Evolutionary conservation across 768 basidiomycete genomes (phyloP).

Genomic region (Termitomyces sp.): DNA sequence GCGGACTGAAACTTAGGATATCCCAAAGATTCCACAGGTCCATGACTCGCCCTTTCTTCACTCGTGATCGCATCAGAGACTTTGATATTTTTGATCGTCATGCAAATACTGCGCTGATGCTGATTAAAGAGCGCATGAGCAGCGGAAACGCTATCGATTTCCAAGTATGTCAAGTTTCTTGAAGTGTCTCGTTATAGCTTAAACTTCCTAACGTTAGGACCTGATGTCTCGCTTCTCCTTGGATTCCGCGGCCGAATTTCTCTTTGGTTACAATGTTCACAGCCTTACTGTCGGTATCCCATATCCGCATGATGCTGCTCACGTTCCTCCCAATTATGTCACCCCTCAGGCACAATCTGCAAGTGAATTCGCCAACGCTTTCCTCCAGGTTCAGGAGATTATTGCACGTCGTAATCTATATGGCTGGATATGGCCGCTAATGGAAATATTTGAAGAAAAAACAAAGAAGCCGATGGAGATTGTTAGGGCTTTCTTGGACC

Average conservation of each 20-base stretch:
- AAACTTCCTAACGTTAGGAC: conserved; percentile 30
- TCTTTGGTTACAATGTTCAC: conserved; percentile 55
- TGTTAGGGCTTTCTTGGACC: conserved; percentile 47
- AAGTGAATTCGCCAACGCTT: conserved; percentile 42
- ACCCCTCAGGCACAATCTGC: conserved; percentile 24
- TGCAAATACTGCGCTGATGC: conserved; percentile 34
- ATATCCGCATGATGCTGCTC: conserved; percentile 38
- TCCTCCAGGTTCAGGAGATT: conserved; percentile 39
- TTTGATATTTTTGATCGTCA: conserved; percentile 58
- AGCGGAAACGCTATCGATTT: conserved; percentile 53
- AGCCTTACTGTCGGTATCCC: conserved; percentile 45
- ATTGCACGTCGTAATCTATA: conserved; percentile 36
- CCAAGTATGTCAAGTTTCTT: conserved; percentile 31
- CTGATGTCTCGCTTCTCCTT: conserved; percentile 58
- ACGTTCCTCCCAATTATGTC: conserved; percentile 15
- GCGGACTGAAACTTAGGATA: too few relatives aligned
- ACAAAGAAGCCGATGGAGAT: conserved; percentile 44
- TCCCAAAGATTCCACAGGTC: conserved; percentile 48
- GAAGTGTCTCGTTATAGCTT: background rate
- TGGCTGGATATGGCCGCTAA: conserved; percentile 49
- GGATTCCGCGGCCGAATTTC: conserved; percentile 61
- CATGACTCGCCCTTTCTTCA: conserved; percentile 61
- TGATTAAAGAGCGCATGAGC: conserved; percentile 41
- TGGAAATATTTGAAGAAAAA: conserved; percentile 41
- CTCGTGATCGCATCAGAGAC: conserved; percentile 49